Conservation (phyloP, 1,284 basidiomycete species). For the Grifola frondosa region DNA sequence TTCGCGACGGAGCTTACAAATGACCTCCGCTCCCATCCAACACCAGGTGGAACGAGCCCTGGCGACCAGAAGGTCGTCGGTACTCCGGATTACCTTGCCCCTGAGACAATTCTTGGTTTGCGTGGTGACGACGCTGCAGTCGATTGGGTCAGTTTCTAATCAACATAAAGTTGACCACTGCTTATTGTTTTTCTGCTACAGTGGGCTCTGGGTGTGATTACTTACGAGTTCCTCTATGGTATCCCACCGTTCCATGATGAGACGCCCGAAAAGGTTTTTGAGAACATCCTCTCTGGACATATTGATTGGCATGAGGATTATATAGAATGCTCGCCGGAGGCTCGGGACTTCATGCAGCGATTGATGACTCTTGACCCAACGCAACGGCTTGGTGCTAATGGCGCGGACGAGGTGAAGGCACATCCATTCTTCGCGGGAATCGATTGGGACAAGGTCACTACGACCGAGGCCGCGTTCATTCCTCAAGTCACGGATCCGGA, state of each 20-base stretch:
- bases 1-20: slow-evolving; percentile 81
- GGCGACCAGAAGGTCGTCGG: slow-evolving; percentile 94
- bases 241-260: slow-evolving; percentile 98
- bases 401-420: slow-evolving; percentile 89
- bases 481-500: slow-evolving; percentile 95
- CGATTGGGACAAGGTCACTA: slow-evolving; percentile 91
- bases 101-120: slow-evolving; percentile 94
- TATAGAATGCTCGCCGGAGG: slow-evolving; percentile 85
- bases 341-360: slow-evolving; percentile 88
- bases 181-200: slow-evolving; percentile 30
- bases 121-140: slow-evolving; percentile 95
- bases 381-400: slow-evolving; percentile 82
- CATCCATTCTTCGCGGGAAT: slow-evolving; percentile 92
- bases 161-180: slow-evolving; percentile 1
- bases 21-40: slow-evolving; percentile 70
- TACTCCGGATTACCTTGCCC: slow-evolving; percentile 95
- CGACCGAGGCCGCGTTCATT: slow-evolving; percentile 91
- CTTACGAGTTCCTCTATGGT: slow-evolving; percentile 98
- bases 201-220: slow-evolving; percentile 98
- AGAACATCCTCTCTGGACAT: slow-evolving; percentile 96
- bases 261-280: slow-evolving; percentile 95
- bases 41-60: slow-evolving; percentile 63
- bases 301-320: slow-evolving; percentile 96
- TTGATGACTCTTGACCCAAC: slow-evolving; percentile 84
- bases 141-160: slow-evolving; percentile 81